These are phyloP conservation scores for Penicillium daleae DNA, from an alignment of 495 filamentous ascomycete genomes.

Conservation along the genomic window DNA sequence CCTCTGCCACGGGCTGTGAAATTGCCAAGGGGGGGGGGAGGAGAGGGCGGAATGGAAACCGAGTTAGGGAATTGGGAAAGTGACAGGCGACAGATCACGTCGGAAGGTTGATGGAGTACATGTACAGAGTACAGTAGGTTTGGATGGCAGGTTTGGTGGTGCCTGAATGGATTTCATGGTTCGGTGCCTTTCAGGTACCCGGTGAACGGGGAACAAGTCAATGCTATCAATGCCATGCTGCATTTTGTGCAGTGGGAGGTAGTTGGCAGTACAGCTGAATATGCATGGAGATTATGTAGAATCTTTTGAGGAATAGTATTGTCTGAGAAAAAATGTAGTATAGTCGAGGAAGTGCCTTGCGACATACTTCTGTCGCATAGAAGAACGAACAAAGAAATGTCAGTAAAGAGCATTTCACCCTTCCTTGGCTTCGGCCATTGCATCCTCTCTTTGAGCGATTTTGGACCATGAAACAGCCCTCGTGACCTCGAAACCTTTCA, in stretches of 20 bases:
- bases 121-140: too few species aligned
- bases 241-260: not conserved
- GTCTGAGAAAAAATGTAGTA: not conserved
- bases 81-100: not conserved
- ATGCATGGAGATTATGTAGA: not conserved
- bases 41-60: not conserved
- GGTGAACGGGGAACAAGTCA: not conserved
- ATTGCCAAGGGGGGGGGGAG: not conserved
- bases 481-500: slow-evolving; percentile 3
- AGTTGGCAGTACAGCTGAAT: not conserved
- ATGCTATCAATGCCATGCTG: not conserved
- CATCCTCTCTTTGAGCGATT: not conserved
- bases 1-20: not conserved
- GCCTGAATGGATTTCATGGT: slow-evolving; percentile 4
- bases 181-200: not conserved
- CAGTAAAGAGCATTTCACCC: not conserved
- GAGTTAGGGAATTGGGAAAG: not conserved
- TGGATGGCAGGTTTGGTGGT: not conserved
- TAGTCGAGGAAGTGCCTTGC: too few species aligned
- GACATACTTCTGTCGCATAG: too few species aligned
- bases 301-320: not conserved
- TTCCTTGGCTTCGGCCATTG: not conserved
- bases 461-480: not conserved
- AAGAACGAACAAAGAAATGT: not conserved
- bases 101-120: not conserved